A percentile compares a stretch with the other conserved stretches of the same genome.
Evolutionary conservation across 2,329 filamentous ascomycete species (phyloP).

Genomic region (Teratosphaeria destructans): DNA sequence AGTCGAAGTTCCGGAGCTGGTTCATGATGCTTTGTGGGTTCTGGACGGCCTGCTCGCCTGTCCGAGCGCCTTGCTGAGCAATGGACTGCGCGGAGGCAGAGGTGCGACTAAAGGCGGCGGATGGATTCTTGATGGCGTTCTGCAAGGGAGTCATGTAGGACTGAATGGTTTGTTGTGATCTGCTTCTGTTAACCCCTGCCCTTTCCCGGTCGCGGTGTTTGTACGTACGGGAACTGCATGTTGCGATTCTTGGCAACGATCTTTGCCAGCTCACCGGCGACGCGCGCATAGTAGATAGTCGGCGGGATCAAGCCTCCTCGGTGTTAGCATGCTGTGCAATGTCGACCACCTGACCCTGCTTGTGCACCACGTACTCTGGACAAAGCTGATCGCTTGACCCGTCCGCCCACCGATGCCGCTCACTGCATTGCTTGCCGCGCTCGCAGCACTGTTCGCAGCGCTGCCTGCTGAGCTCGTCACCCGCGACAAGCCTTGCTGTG

Average conservation of each 20-base stretch:
- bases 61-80: constrained; percentile 17
- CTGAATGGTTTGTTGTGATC: constrained; percentile 73
- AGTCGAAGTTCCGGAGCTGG: constrained; percentile 58
- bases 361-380: constrained; percentile 65
- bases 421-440: constrained; percentile 55
- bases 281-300: constrained; percentile 83
- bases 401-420: constrained; percentile 74
- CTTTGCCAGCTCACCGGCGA: constrained; percentile 77
- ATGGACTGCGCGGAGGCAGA: constrained; percentile 30
- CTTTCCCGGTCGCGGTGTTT: neutral
- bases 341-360: neutral
- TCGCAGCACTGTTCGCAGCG: constrained; percentile 62
- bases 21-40: constrained; percentile 46
- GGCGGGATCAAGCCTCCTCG: constrained; percentile 69
- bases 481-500: constrained; percentile 70
- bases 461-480: constrained; percentile 73
- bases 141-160: constrained; percentile 68
- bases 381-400: constrained; percentile 63
- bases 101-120: constrained; percentile 37
- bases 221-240: constrained; percentile 86
- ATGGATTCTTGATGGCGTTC: constrained; percentile 61
- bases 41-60: constrained; percentile 40
- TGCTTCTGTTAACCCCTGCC: constrained; percentile 30
- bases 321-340: neutral
- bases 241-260: constrained; percentile 78